Percentiles rank a stretch among this genome's conserved stretches.
These are phyloP conservation scores for Solanum lycopersicoides DNA, from an alignment of 257 asterid genomes.

Conservation along the genomic window DNA sequence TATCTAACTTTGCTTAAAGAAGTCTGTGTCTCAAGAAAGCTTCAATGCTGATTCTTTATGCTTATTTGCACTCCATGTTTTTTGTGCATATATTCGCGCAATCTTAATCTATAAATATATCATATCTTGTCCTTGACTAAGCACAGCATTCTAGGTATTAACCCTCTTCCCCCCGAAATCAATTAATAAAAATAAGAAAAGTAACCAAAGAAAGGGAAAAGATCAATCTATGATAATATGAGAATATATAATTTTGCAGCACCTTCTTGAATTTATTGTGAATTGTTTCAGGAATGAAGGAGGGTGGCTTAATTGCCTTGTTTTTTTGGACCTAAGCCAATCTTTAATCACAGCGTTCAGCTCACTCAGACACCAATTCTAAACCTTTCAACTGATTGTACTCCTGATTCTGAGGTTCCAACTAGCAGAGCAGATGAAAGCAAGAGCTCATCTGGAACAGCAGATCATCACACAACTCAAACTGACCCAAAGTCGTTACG, in stretches of 20 bases:
- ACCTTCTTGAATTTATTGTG: background rate
- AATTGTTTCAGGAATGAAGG: background rate
- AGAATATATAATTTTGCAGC: background rate
- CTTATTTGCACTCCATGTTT: background rate
- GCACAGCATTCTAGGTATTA: background rate
- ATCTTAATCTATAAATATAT: background rate
- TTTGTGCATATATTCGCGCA: background rate
- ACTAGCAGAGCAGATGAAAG: constrained; percentile 30
- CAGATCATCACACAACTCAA: constrained; percentile 24
- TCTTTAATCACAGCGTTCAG: constrained; percentile 43
- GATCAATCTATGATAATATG: background rate
- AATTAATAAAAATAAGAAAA: background rate
- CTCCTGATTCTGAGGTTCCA: constrained; percentile 50
- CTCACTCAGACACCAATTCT: constrained; percentile 83
- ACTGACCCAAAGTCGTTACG: constrained; percentile 29
- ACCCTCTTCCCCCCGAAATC: background rate
- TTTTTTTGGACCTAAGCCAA: background rate
- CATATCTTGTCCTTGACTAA: background rate
- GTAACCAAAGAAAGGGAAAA: background rate
- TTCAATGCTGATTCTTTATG: background rate
- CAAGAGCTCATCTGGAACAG: constrained; percentile 36
- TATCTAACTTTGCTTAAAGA: background rate
- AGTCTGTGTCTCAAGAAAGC: background rate
- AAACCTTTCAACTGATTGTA: constrained; percentile 16
- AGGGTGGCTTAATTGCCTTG: background rate